Conservation (phyloP, 495 filamentous ascomycete species). For the Penicillium desertorum region DNA sequence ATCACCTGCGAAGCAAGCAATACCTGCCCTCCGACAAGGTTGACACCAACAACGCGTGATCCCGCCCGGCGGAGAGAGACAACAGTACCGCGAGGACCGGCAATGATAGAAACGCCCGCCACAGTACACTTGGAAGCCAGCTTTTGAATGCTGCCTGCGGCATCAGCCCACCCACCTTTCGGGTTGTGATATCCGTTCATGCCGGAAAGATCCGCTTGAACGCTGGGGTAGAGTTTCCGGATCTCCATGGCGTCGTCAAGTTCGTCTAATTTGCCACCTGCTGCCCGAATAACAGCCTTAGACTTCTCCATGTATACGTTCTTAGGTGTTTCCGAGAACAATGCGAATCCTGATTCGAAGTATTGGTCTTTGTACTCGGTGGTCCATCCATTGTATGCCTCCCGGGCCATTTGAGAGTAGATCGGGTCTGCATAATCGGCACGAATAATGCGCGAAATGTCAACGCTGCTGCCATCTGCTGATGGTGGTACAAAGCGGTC, state of each 20-base stretch:
- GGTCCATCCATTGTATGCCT: slow-evolving; percentile 60
- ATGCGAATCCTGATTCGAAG: slow-evolving; percentile 5
- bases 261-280: slow-evolving; percentile 8
- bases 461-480: slow-evolving; percentile 56
- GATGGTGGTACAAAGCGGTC: slow-evolving; percentile 56
- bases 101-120: slow-evolving; percentile 25
- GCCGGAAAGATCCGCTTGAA: slow-evolving; percentile 4
- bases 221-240: slow-evolving; percentile 7
- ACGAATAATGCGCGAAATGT: slow-evolving; percentile 63
- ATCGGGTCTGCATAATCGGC: slow-evolving; percentile 65
- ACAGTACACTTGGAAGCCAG: slow-evolving; percentile 37
- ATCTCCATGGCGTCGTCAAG: slow-evolving; percentile 14
- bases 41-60: slow-evolving; percentile 15
- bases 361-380: slow-evolving; percentile 9
- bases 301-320: slow-evolving; percentile 31
- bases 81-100: slow-evolving; percentile 21
- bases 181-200: slow-evolving; percentile 60
- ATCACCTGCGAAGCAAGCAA: slow-evolving; percentile 55
- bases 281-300: background rate
- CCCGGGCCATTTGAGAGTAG: slow-evolving; percentile 58
- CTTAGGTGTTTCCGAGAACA: slow-evolving; percentile 6
- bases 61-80: slow-evolving; percentile 10
- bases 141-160: slow-evolving; percentile 60
- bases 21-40: slow-evolving; percentile 52
- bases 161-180: slow-evolving; percentile 70